These are phyloP conservation scores for Lonicera japonica DNA, from an alignment of 129 eudicot species.

Conservation along the genomic window DNA sequence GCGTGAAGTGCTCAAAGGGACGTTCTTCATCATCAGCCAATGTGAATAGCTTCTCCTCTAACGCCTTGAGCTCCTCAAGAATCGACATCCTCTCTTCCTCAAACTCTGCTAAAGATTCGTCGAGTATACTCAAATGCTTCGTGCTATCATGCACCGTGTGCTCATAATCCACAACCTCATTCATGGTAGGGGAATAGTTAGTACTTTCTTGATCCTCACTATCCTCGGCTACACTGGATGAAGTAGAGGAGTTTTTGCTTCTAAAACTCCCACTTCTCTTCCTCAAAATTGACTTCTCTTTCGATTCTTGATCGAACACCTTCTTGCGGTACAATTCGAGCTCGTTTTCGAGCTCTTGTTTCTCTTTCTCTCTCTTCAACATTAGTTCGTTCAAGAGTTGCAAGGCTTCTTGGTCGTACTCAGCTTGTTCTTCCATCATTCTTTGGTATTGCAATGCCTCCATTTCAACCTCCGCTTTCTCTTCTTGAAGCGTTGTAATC, in stretches of 20 bases:
- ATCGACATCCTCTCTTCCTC: constrained; percentile 40
- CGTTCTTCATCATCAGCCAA: constrained; percentile 21
- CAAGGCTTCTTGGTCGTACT: constrained; percentile 50
- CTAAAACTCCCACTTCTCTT: constrained; percentile 10
- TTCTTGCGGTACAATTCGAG: constrained; percentile 34
- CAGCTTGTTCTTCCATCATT: constrained; percentile 63
- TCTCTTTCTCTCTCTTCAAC: constrained; percentile 46
- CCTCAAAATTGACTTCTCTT: constrained; percentile 15
- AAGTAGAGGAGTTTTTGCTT: constrained; percentile 7
- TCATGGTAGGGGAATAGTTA: neutral
- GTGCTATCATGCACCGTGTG: constrained; percentile 12
- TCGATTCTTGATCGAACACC: constrained; percentile 16
- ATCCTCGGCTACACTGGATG: constrained; percentile 22
- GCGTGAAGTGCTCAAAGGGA: neutral
- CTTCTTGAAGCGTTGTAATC: constrained; percentile 53
- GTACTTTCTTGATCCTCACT: constrained; percentile 11
- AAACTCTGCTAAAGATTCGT: constrained; percentile 35
- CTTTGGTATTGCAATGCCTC: constrained; percentile 42
- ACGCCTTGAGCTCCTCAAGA: constrained; percentile 34
- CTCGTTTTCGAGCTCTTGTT: constrained; percentile 37
- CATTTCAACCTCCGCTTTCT: constrained; percentile 47
- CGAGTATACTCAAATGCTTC: constrained; percentile 23
- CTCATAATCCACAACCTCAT: constrained; percentile 8
- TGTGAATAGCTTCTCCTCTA: constrained; percentile 30
- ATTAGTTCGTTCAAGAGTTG: constrained; percentile 39